Conservation (phyloP, 371 early-diverging fungal genomes). For the Dipsacomyces acuminosporus region DNA sequence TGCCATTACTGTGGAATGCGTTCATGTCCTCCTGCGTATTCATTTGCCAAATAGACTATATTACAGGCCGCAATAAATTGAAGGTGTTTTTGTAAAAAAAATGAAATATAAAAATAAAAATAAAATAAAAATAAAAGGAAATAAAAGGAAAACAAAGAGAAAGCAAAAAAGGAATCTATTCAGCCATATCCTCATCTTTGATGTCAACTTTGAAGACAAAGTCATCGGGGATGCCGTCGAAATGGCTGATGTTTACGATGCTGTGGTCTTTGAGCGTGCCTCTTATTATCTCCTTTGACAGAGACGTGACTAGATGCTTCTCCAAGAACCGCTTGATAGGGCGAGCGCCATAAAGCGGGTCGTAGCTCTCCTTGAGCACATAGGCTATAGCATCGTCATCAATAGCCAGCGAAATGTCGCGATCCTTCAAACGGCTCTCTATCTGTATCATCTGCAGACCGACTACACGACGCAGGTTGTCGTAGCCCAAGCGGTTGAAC, state of each 20-base stretch:
- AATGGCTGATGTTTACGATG: constrained; percentile 30
- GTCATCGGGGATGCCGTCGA: constrained; percentile 16
- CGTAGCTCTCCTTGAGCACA: constrained; percentile 58
- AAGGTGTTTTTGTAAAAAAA: not conserved
- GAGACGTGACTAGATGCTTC: constrained; percentile 62
- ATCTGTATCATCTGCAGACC: constrained; percentile 58
- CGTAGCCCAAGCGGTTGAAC: constrained; percentile 59
- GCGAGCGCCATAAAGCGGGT: constrained; percentile 75
- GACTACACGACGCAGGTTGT: constrained; percentile 58
- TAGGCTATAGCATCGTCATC: constrained; percentile 55
- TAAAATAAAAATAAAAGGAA: not conserved
- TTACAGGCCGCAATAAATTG: not conserved
- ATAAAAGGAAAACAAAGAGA: not conserved
- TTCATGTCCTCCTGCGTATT: not conserved
- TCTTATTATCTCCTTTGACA: constrained; percentile 63
- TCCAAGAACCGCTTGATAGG: constrained; percentile 73
- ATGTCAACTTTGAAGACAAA: constrained; percentile 34
- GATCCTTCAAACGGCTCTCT: constrained; percentile 56
- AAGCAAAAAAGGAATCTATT: not conserved
- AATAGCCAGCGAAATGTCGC: constrained; percentile 53
- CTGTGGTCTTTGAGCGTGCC: constrained; percentile 51
- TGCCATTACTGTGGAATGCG: no score
- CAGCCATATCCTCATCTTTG: constrained; percentile 9
- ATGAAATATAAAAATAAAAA: not conserved
- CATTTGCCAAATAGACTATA: not conserved